phyloP scores from a whole-genome alignment of 2,329 filamentous ascomycete species.

The Pseudocercospora fuligena region DNA sequence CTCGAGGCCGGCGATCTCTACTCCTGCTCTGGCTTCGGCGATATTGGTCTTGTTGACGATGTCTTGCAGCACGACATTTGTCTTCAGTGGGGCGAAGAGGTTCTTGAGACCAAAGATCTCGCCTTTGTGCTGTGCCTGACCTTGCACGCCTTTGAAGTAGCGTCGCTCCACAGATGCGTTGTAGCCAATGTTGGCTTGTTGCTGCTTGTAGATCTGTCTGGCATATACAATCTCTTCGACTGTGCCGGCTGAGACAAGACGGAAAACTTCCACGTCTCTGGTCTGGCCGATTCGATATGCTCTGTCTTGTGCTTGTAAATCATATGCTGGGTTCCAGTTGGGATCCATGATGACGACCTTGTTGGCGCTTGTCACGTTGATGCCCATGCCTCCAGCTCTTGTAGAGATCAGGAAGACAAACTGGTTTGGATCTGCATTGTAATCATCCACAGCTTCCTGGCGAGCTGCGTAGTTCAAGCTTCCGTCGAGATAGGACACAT shows the following conservation, averaged over 20 bases:
- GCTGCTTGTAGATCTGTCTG: conserved; percentile 97
- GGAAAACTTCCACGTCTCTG: conserved; percentile 92
- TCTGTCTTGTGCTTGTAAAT: conserved; percentile 93
- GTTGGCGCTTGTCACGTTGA: conserved; percentile 97
- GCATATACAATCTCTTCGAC: conserved; percentile 98
- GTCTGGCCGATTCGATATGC: conserved; percentile 95
- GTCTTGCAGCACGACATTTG: conserved; percentile 82
- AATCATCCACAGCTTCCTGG: conserved; percentile 79
- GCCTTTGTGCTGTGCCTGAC: conserved; percentile 78
- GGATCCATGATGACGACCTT: conserved; percentile 97
- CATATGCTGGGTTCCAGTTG: conserved; percentile 95
- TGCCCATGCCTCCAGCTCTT: conserved; percentile 85
- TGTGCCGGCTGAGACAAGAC: conserved; percentile 86
- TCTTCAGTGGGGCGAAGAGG: conserved; percentile 78
- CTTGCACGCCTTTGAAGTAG: conserved; percentile 94
- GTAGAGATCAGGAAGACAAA: conserved; percentile 98
- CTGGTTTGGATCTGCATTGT: conserved; percentile 83
- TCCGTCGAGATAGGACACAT: conserved; percentile 88
- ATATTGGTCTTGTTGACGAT: conserved; percentile 99
- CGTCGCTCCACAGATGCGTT: conserved; percentile 88
- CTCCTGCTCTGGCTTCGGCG: conserved; percentile 85
- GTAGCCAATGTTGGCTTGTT: conserved; percentile 97
- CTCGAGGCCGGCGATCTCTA: conserved; percentile 78
- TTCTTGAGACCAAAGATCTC: conserved; percentile 93
- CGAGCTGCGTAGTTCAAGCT: conserved; percentile 82